Base-by-base conservation (phyloP, 164 flowering plant species). In the Umbilicus rupestris region DNA sequence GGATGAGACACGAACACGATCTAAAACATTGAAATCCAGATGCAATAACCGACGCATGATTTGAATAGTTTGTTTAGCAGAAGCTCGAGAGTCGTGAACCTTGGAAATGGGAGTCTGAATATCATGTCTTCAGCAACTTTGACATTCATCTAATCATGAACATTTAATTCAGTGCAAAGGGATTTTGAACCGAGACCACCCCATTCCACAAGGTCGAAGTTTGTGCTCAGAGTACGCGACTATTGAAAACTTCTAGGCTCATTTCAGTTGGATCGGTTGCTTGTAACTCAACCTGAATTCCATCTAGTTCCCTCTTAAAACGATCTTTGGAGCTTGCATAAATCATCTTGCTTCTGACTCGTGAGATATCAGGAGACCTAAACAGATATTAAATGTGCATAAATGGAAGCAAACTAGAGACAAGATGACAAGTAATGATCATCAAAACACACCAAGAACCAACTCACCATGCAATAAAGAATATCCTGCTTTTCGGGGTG, bases 291-390 rank as follows among this genome's bases (percentile, higher is more conserved):
- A 80, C 74, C 64, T 80, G 83, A 67, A 80, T 76, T 4, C 83
- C 83, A 57, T 80, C n/a, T n/a, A n/a, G n/a, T n/a, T n/a, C n/a
- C n/a, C n/a, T n/a, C n/a, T n/a, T n/a, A n/a, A n/a, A n/a, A 77
- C 80, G 75, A 52, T 79, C 82, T 72, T 77, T 77, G 47, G 82
- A 79, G 47, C 82, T 80, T 17, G 83, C 83, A 74, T 80, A 80
- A 17, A 80, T 70, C 83, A 80, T 80, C 73, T 80, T 80, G 73
- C 79, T 80, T 64, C 79, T 77, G 70, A 77, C 77, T 65, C 73
- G 65, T 35, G 79, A 45, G 4, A 69, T 73, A 62, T 77, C 79
- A 63, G 79, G 79, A 31, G 73, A 71, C 79, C 79, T 77, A 31
- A 30, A 31, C 11, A 44, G 22, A 65, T 26, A 42, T 14, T 9